Percentiles rank a stretch among this genome's conserved stretches.
These are phyloP conservation scores for Sarcomyxa edulis DNA, from an alignment of 768 basidiomycete genomes.

Conservation along the genomic window DNA sequence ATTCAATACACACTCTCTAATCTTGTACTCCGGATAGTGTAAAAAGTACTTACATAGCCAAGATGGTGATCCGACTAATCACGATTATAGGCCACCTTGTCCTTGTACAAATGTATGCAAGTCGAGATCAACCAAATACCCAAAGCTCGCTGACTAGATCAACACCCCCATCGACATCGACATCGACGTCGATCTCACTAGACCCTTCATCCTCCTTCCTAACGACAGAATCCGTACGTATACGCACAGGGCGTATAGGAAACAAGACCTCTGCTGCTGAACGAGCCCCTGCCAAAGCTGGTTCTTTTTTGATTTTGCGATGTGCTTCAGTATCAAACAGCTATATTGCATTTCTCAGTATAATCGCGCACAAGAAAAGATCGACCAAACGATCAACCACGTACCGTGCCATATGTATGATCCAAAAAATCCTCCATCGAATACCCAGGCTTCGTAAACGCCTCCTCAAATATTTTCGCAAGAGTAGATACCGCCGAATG, in stretches of 20 bases:
- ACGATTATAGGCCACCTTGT: neutral
- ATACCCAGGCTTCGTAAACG: conserved; percentile 92
- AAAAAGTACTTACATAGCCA: neutral
- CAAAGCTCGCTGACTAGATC: conserved; percentile 8
- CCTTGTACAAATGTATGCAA: neutral
- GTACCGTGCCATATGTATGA: conserved; percentile 82
- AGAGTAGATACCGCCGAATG: conserved; percentile 84
- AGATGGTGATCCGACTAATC: neutral
- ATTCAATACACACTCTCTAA: too few species aligned
- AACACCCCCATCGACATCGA: neutral
- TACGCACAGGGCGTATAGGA: conserved; percentile 5
- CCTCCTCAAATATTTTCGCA: conserved; percentile 79
- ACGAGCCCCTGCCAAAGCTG: conserved; percentile 41
- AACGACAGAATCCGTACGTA: neutral
- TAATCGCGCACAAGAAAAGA: conserved; percentile 3
- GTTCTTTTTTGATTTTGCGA: conserved; percentile 79
- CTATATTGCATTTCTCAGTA: too few species aligned
- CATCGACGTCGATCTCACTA: neutral
- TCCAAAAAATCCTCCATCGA: conserved; percentile 95
- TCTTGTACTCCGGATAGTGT: neutral
- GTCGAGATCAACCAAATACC: conserved; percentile 6
- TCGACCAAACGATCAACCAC: conserved; percentile 15
- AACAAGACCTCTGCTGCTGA: conserved; percentile 23
- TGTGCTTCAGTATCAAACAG: conserved; percentile 82
- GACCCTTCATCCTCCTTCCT: conserved; percentile 4